phyloP scores from a whole-genome alignment of 495 filamentous ascomycete species.

The Aeminium ludgeri region DNA sequence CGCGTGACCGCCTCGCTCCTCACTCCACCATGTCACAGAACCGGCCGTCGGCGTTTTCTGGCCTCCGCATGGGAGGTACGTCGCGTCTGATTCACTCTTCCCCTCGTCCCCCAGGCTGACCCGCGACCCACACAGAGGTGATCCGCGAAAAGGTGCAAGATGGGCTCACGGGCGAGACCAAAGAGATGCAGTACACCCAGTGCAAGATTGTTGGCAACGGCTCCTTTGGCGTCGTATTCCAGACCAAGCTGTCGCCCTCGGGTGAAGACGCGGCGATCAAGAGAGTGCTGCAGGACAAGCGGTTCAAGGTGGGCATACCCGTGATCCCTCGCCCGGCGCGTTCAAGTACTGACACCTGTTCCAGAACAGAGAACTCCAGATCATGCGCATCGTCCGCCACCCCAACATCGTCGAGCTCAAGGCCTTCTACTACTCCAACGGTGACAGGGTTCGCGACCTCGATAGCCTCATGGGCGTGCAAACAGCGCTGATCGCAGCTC shows the following conservation, averaged over 20 bases:
- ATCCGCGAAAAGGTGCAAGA: slow-evolving; percentile 98
- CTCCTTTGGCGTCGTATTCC: slow-evolving; percentile 96
- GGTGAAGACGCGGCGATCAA: slow-evolving; percentile 98
- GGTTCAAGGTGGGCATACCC: slow-evolving; percentile 67
- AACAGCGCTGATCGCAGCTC: slow-evolving; percentile 18
- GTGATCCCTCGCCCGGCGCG: background rate
- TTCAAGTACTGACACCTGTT: slow-evolving; percentile 22
- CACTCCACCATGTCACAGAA: slow-evolving; percentile 49
- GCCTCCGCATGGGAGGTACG: slow-evolving; percentile 73
- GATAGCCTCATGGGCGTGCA: slow-evolving; percentile 15
- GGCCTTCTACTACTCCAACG: slow-evolving; percentile 98
- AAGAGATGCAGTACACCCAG: slow-evolving; percentile 94
- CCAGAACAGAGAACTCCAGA: slow-evolving; percentile 95
- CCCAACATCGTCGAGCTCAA: slow-evolving; percentile 98
- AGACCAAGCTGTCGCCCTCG: slow-evolving; percentile 91
- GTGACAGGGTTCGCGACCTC: slow-evolving; percentile 53
- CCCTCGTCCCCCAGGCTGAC: slow-evolving; percentile 8
- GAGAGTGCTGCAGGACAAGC: slow-evolving; percentile 93
- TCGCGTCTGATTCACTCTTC: slow-evolving; percentile 1
- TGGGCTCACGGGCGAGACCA: slow-evolving; percentile 86
- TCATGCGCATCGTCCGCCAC: slow-evolving; percentile 97
- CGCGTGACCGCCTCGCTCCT: no score
- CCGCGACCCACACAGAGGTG: slow-evolving; percentile 54
- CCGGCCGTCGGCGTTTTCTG: slow-evolving; percentile 57
- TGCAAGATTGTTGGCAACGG: slow-evolving; percentile 99